Conservation (phyloP, 2,329 filamentous ascomycete genomes). For the Fusarium ramigenum region DNA sequence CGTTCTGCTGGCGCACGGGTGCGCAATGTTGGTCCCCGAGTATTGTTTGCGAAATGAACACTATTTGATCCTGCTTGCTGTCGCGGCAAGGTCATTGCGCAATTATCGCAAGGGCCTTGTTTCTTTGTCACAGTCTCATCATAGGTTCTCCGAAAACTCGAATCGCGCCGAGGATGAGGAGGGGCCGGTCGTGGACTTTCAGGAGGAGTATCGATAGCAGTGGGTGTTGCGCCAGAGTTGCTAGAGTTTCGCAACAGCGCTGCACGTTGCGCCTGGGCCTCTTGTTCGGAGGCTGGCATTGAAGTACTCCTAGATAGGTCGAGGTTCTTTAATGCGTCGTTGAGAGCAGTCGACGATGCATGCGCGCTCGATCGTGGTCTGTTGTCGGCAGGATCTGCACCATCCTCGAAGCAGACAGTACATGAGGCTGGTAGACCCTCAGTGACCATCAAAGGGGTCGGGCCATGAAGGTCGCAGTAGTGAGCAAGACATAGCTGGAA, state of each 20-base stretch:
- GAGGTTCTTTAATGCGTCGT: constrained; percentile 60
- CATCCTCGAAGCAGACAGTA: constrained; percentile 64
- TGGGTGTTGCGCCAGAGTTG: constrained; percentile 48
- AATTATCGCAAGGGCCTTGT: constrained; percentile 73
- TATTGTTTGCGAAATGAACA: constrained; percentile 48
- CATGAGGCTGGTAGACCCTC: constrained; percentile 71
- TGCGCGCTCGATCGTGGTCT: constrained; percentile 55
- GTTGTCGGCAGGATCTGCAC: constrained; percentile 40
- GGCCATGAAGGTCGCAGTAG: constrained; percentile 76
- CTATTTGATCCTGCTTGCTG: constrained; percentile 43
- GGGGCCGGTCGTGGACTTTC: constrained; percentile 61
- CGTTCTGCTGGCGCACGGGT: constrained; percentile 69
- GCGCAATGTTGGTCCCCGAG: constrained; percentile 65
- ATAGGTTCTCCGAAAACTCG: constrained; percentile 70
- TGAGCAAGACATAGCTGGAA: constrained; percentile 74
- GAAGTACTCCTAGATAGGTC: constrained; percentile 57
- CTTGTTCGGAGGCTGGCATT: constrained; percentile 55
- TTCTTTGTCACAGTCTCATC: constrained; percentile 72
- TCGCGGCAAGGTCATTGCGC: constrained; percentile 70
- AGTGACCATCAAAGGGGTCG: constrained; percentile 75
- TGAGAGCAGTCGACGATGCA: constrained; percentile 51
- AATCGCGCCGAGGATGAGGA: constrained; percentile 59
- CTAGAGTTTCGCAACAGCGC: constrained; percentile 54
- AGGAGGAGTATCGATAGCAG: constrained; percentile 65
- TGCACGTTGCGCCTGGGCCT: constrained; percentile 55